Conservation (phyloP, 1,284 basidiomycete genomes). For the Coriolopsis trogii region DNA sequence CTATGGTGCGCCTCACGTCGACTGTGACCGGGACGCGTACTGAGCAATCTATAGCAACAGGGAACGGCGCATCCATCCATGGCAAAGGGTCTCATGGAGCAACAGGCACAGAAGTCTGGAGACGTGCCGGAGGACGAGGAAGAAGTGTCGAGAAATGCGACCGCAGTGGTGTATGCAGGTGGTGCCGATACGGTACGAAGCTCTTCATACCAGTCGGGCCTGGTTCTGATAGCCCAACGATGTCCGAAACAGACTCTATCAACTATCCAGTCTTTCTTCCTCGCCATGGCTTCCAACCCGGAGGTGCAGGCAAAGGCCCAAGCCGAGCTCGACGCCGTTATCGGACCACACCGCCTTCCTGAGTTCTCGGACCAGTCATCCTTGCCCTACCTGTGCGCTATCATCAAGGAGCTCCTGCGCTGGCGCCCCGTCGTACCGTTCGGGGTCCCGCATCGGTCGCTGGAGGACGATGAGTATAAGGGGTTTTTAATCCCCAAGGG, state of each 20-base stretch:
- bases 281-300: slow-evolving; percentile 38
- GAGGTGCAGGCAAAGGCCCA: slow-evolving; percentile 38
- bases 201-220: no score
- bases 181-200: slow-evolving; percentile 20
- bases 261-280: slow-evolving; percentile 31
- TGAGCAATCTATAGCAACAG: not conserved
- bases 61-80: slow-evolving; percentile 7
- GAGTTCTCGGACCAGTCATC: slow-evolving; percentile 36
- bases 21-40: not conserved
- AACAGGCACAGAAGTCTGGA: not conserved
- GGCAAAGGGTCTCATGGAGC: slow-evolving; percentile 2
- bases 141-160: not conserved
- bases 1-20: slow-evolving; percentile 5
- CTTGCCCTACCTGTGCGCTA: slow-evolving; percentile 13
- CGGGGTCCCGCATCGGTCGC: slow-evolving; percentile 32
- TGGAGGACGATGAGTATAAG: slow-evolving; percentile 35
- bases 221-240: not conserved
- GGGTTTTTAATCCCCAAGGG: slow-evolving; percentile 24
- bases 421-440: slow-evolving; percentile 18
- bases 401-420: slow-evolving; percentile 16
- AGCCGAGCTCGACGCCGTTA: slow-evolving; percentile 30
- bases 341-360: slow-evolving; percentile 37
- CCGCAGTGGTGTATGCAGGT: slow-evolving; percentile 7
- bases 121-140: slow-evolving; percentile 4
- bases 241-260: slow-evolving; percentile 9